A percentile compares a stretch with the other conserved stretches of the same genome.
These are phyloP conservation scores for Sechiopsis laciniata DNA, from an alignment of 306 rosid genomes.

Conservation along the genomic window DNA sequence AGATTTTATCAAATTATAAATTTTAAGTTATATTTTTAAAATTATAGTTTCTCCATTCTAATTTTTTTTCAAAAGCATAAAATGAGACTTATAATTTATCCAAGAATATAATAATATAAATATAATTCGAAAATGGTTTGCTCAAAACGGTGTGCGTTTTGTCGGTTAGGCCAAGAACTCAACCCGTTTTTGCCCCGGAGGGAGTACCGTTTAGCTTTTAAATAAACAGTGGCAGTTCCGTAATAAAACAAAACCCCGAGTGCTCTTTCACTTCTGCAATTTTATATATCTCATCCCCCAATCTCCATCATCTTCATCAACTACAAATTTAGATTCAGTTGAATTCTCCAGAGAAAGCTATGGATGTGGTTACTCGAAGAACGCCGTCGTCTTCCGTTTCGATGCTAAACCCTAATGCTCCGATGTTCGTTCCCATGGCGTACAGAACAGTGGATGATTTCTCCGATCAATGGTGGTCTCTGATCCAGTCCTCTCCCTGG, in stretches of 20 bases:
- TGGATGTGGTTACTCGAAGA: slow-evolving; percentile 36
- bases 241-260: not conserved
- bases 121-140: too few species aligned
- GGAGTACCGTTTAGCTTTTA: not conserved
- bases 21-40: too few species aligned
- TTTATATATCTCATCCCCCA: slow-evolving; percentile 10
- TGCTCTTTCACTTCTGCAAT: not conserved
- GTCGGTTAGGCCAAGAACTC: not conserved
- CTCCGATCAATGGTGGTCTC: slow-evolving; percentile 83
- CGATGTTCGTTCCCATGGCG: slow-evolving; percentile 67
- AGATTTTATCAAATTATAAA: too few species aligned
- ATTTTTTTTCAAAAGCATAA: too few species aligned
- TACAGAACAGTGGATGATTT: slow-evolving; percentile 82
- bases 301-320: not conserved
- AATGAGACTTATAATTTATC: too few species aligned
- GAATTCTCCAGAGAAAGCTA: slow-evolving; percentile 1
- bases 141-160: too few species aligned
- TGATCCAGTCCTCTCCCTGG: slow-evolving; percentile 69
- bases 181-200: not conserved
- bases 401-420: slow-evolving; percentile 76
- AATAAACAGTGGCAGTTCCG: slow-evolving; percentile 16
- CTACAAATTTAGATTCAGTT: not conserved
- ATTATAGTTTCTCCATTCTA: too few species aligned
- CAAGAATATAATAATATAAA: too few species aligned
- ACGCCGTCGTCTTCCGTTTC: slow-evolving; percentile 29